Conservation (phyloP, 83 land plant species). For the Thuja plicata region DNA sequence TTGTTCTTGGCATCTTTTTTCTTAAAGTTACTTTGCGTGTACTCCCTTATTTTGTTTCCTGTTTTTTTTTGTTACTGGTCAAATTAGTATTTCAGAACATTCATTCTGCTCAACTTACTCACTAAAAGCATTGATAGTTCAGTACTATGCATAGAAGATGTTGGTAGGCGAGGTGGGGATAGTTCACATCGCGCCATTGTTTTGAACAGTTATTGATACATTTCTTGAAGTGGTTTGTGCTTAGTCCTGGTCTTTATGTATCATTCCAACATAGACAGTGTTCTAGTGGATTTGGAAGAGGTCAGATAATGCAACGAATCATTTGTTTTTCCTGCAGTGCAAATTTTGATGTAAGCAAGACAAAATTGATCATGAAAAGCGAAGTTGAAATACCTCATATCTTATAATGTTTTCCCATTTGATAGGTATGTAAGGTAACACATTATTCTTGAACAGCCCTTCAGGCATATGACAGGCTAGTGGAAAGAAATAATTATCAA, state of each 20-base stretch:
- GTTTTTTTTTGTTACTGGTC: neutral
- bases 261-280: neutral
- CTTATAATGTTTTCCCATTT: too few relatives aligned
- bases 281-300: neutral
- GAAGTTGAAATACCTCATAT: neutral
- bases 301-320: neutral
- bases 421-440: too few relatives aligned
- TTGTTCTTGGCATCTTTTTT: neutral
- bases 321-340: neutral
- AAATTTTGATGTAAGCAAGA: neutral
- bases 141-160: neutral
- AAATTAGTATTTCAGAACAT: neutral
- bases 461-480: neutral
- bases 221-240: neutral
- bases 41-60: neutral
- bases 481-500: neutral
- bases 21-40: neutral
- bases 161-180: neutral
- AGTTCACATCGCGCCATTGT: neutral
- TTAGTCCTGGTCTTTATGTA: neutral
- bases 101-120: neutral
- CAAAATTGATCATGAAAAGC: neutral
- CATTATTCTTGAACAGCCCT: neutral
- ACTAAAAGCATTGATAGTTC: neutral
- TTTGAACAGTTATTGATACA: neutral